Percentiles rank a stretch among this genome's conserved stretches.
Conservation (phyloP, 2,329 filamentous ascomycete genomes). For the Penicillium sp. region DNA sequence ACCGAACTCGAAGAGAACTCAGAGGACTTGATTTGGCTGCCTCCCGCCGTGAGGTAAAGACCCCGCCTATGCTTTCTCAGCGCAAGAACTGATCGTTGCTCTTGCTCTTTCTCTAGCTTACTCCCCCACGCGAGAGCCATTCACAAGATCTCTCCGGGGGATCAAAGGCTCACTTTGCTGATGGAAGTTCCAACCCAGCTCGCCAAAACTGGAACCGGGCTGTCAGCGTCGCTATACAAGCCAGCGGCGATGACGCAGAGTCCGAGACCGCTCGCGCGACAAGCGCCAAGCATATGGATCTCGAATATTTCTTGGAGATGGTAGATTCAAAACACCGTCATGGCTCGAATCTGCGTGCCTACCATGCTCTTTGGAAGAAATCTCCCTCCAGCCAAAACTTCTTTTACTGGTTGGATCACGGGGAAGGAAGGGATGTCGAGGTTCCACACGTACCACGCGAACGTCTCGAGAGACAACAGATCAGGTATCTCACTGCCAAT, state of each 20-base stretch:
- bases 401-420: slow-evolving; percentile 90
- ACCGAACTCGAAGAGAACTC: slow-evolving; percentile 69
- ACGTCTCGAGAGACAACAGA: slow-evolving; percentile 71
- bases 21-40: slow-evolving; percentile 66
- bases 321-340: slow-evolving; percentile 84
- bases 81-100: background rate
- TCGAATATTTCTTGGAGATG: slow-evolving; percentile 85
- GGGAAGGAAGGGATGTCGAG: slow-evolving; percentile 69
- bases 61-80: background rate
- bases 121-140: slow-evolving; percentile 58
- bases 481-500: slow-evolving; percentile 79
- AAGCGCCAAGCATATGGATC: slow-evolving; percentile 74
- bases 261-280: slow-evolving; percentile 54
- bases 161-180: slow-evolving; percentile 3
- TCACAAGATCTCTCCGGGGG: slow-evolving; percentile 43
- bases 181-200: slow-evolving; percentile 44
- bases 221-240: slow-evolving; percentile 67
- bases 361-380: slow-evolving; percentile 81
- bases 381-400: slow-evolving; percentile 78
- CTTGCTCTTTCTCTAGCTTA: slow-evolving; percentile 35
- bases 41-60: slow-evolving; percentile 64
- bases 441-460: slow-evolving; percentile 70
- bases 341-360: slow-evolving; percentile 74
- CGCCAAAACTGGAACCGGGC: slow-evolving; percentile 73
- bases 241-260: slow-evolving; percentile 63